phyloP scores from a whole-genome alignment of 805 yeast genomes.

The Schizosaccharomyces lindneri region DNA sequence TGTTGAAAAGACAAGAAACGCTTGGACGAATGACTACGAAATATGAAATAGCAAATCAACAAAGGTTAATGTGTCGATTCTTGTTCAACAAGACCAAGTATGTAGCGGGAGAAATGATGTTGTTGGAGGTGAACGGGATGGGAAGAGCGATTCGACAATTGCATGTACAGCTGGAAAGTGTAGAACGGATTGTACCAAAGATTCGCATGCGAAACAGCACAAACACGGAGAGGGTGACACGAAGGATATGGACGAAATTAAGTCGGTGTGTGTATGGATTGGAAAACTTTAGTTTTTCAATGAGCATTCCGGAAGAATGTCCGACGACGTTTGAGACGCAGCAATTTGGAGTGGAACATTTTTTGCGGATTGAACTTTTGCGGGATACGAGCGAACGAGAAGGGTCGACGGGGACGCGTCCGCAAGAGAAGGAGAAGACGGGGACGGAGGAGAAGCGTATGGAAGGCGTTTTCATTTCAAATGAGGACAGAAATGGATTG shows the following conservation, averaged over 20 bases:
- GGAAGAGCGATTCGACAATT: slow-evolving; percentile 15
- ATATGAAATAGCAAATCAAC: slow-evolving; percentile 20
- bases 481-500: not conserved
- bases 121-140: slow-evolving; percentile 16
- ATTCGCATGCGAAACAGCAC: slow-evolving; percentile 11
- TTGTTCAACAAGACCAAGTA: slow-evolving; percentile 19
- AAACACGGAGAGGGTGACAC: slow-evolving; percentile 9
- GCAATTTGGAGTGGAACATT: not conserved
- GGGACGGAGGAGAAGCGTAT: not conserved
- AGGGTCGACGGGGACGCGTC: not conserved
- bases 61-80: slow-evolving; percentile 19
- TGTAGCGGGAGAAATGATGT: slow-evolving; percentile 15
- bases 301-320: slow-evolving; percentile 15
- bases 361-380: not conserved
- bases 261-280: slow-evolving; percentile 8
- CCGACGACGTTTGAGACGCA: slow-evolving; percentile 12
- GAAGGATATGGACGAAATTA: slow-evolving; percentile 11
- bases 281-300: slow-evolving; percentile 9
- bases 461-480: not conserved
- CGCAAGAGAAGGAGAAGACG: not conserved
- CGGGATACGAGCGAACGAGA: not conserved
- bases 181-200: slow-evolving; percentile 12
- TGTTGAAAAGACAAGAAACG: slow-evolving; percentile 3
- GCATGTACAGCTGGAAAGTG: slow-evolving; percentile 17
- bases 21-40: slow-evolving; percentile 7